A percentile compares a stretch with the other conserved stretches of the same genome.
phyloP scores from a whole-genome alignment of 805 yeast genomes.

The Candida gorgasii region DNA sequence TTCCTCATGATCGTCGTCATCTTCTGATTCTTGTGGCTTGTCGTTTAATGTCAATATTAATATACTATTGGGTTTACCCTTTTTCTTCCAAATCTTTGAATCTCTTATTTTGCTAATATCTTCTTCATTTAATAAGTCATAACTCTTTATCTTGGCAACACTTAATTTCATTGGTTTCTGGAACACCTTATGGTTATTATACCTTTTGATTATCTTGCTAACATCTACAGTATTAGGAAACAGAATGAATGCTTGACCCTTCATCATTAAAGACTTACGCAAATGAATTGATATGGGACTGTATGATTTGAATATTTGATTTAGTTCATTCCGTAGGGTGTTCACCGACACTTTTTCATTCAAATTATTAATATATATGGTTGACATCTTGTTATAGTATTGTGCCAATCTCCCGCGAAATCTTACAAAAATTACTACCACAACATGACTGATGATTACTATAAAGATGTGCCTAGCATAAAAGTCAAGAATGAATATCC shows the following conservation, averaged over 20 bases:
- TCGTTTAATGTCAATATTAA: constrained; percentile 10
- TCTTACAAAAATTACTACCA: not conserved
- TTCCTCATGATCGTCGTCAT: constrained; percentile 7
- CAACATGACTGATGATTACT: constrained; percentile 4
- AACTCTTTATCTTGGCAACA: constrained; percentile 12
- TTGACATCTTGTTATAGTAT: constrained; percentile 18
- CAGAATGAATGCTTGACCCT: constrained; percentile 83
- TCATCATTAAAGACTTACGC: constrained; percentile 60
- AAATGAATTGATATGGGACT: constrained; percentile 44
- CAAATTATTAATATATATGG: constrained; percentile 67
- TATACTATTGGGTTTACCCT: constrained; percentile 11
- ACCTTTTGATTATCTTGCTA: constrained; percentile 43
- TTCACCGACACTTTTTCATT: constrained; percentile 65
- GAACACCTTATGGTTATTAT: constrained; percentile 42
- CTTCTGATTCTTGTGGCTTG: constrained; percentile 2
- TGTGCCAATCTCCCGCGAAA: not conserved
- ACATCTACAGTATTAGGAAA: constrained; percentile 38
- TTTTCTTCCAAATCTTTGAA: constrained; percentile 16
- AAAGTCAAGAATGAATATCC: constrained; percentile 26
- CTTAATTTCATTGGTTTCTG: constrained; percentile 24
- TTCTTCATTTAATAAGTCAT: constrained; percentile 19
- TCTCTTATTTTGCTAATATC: constrained; percentile 23
- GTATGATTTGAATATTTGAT: constrained; percentile 41
- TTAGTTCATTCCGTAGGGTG: constrained; percentile 47
- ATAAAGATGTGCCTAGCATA: constrained; percentile 25